Evolutionary conservation across 768 basidiomycete species (phyloP), one percentile per base, ranked within the genome.

Genomic region (Kondoa malvinella): DNA sequence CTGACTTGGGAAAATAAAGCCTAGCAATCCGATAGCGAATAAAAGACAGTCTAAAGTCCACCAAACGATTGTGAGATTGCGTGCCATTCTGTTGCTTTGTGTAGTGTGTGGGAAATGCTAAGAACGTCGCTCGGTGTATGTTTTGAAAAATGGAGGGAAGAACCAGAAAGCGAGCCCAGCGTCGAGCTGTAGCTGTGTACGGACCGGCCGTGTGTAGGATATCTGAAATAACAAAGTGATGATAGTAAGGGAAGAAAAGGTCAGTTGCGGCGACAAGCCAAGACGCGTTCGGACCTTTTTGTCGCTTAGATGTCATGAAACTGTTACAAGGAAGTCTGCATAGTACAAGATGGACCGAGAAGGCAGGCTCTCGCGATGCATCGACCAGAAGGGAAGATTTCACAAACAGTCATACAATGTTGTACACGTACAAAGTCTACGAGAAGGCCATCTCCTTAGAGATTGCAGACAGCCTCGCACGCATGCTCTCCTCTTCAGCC

Each of bases 401-500:
- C n/a, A n/a, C n/a, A n/a, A n/a, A n/a, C n/a, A n/a, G n/a, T n/a
- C n/a, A n/a, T n/a, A n/a, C n/a, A n/a, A n/a, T n/a, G n/a, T n/a
- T n/a, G n/a, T n/a, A n/a, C n/a, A n/a, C n/a, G n/a, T n/a, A 50
- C 40, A 50, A 8, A 8, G 21, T 50, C 40, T 50, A 50, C 8
- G 40, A 16, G 31, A 71, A 70, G 25, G 65, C 67, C 61, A 75
- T 66, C 68, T 73, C 68, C 0, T 8, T 34, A 33, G 74, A 69
- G 57, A 75, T 72, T 50, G 72, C 71, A 34, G 33, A 57, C 1
- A 75, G 66, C 34, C 88, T 79, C 71, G 70, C 73, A 79, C 89
- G 86, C 89, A 89, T 91, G 56, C 74, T 75, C 33, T 81, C 83
- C 1, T 89, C 88, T 70, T 90, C 87, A 4, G 79, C 78, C 50